Percentiles rank a stretch among this genome's conserved stretches.
Conservation (phyloP, 176 grass and related monocot species). For the Hordeum marinum region DNA sequence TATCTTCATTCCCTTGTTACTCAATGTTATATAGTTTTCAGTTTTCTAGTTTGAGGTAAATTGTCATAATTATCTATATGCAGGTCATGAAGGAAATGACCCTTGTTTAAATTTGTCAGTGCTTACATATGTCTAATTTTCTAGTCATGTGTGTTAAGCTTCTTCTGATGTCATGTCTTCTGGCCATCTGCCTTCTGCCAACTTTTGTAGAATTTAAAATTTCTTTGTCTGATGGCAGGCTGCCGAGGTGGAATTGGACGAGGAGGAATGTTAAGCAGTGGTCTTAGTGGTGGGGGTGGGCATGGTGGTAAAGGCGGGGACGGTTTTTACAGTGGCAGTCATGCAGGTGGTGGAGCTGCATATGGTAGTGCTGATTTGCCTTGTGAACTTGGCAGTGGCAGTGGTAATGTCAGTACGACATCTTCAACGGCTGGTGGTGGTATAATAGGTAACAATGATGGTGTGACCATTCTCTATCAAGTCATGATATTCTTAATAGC, state of each 20-base stretch:
- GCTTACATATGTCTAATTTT: not conserved
- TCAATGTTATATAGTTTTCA: not conserved
- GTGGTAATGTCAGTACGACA: constrained; percentile 66
- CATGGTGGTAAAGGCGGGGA: constrained; percentile 93
- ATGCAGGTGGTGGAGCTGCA: constrained; percentile 53
- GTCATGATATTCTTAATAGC: constrained; percentile 26
- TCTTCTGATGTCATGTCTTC: not conserved
- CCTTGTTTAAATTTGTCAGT: too few relatives aligned
- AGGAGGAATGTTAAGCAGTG: constrained; percentile 57
- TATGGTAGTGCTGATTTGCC: constrained; percentile 92
- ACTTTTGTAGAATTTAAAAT: not conserved
- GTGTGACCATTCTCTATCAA: not conserved
- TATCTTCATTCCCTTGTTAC: not conserved
- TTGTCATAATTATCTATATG: not conserved
- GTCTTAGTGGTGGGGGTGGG: constrained; percentile 78
- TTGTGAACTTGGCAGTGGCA: constrained; percentile 98
- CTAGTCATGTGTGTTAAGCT: not conserved
- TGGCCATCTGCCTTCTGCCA: not conserved
- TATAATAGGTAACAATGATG: constrained; percentile 69
- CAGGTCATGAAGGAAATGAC: too few relatives aligned
- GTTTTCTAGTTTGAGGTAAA: not conserved
- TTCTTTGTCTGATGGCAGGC: constrained; percentile 44
- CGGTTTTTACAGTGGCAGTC: constrained; percentile 43
- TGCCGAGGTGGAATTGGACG: constrained; percentile 84
- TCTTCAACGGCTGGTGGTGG: constrained; percentile 84